A percentile compares a stretch with the other conserved stretches of the same genome.
These are phyloP conservation scores for Candida silvatica DNA, from an alignment of 805 yeast genomes.

Conservation along the genomic window DNA sequence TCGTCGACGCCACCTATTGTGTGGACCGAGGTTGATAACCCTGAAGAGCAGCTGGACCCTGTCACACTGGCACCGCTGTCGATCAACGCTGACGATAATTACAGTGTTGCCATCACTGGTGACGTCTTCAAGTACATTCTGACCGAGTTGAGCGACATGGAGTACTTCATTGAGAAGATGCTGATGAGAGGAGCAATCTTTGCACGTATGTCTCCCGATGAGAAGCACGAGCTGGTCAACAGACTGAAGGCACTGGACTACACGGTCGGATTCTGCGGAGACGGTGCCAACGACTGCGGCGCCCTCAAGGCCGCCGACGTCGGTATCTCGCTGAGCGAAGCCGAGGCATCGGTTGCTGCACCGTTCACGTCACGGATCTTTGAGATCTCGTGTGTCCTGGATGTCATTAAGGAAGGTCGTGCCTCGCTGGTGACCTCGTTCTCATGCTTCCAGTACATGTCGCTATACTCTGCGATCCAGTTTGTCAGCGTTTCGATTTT, in stretches of 20 bases:
- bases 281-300: constrained; percentile 99
- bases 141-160: constrained; percentile 37
- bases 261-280: constrained; percentile 97
- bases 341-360: constrained; percentile 98
- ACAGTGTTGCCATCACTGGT: constrained; percentile 82
- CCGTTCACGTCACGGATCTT: constrained; percentile 90
- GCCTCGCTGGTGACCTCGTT: constrained; percentile 92
- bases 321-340: constrained; percentile 92
- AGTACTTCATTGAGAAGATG: constrained; percentile 39
- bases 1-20: constrained; percentile 25
- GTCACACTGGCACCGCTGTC: constrained; percentile 46
- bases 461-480: constrained; percentile 93
- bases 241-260: constrained; percentile 79
- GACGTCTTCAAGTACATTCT: constrained; percentile 78
- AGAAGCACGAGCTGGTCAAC: constrained; percentile 90
- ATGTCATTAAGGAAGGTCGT: constrained; percentile 89
- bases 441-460: constrained; percentile 97
- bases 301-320: constrained; percentile 97
- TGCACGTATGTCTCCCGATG: constrained; percentile 99
- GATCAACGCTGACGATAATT: constrained; percentile 28
- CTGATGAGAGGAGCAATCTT: constrained; percentile 68
- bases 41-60: constrained; percentile 50
- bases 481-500: constrained; percentile 79
- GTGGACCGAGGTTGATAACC: constrained; percentile 66
- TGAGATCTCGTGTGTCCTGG: constrained; percentile 87